Conservation (phyloP, 2,329 filamentous ascomycete genomes). For the Pyrenophora graminea region DNA sequence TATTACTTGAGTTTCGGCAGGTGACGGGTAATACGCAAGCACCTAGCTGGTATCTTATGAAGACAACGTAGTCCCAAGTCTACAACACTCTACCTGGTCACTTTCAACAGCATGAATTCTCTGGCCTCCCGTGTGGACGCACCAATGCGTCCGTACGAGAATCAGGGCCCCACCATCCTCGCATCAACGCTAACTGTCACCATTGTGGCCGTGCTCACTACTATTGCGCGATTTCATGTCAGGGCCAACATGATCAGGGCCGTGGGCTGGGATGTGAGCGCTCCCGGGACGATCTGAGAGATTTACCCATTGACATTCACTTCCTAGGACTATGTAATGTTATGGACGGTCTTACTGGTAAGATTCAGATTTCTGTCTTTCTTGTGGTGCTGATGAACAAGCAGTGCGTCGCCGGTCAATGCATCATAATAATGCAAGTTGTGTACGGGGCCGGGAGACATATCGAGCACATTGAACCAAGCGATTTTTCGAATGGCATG, state of each 20-base stretch:
- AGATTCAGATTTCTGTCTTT: neutral
- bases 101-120: neutral
- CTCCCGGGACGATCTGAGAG: neutral
- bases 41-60: neutral
- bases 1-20: neutral
- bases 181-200: slow-evolving; percentile 50
- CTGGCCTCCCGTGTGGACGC: neutral
- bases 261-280: slow-evolving; percentile 54
- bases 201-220: slow-evolving; percentile 47
- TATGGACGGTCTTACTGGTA: slow-evolving; percentile 46
- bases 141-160: slow-evolving; percentile 6
- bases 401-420: slow-evolving; percentile 47
- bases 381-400: slow-evolving; percentile 4
- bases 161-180: slow-evolving; percentile 48
- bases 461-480: slow-evolving; percentile 47
- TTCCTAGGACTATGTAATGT: slow-evolving; percentile 50
- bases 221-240: slow-evolving; percentile 53
- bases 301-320: slow-evolving; percentile 11
- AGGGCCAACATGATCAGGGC: slow-evolving; percentile 55
- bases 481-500: slow-evolving; percentile 44
- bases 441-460: slow-evolving; percentile 54
- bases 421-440: slow-evolving; percentile 49
- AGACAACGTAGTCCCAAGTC: neutral
- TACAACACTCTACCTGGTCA: neutral
- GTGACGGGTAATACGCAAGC: neutral